Conservation (phyloP, 768 basidiomycete species). For the Auricularia sp. region DNA sequence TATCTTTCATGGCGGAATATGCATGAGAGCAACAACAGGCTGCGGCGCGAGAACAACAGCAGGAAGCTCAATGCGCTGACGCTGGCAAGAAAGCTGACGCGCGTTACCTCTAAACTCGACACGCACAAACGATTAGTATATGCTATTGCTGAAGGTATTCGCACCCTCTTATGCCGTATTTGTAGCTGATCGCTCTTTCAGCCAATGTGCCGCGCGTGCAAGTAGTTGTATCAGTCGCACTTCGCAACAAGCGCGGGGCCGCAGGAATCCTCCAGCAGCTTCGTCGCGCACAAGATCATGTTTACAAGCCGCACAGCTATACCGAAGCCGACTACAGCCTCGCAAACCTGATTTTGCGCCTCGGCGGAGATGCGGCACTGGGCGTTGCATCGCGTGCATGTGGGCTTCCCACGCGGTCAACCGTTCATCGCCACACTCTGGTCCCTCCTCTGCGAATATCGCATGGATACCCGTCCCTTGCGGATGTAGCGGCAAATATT, state of each 20-base stretch:
- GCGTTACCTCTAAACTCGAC: constrained; percentile 1
- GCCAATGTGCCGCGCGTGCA: constrained; percentile 13
- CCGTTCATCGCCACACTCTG: neutral
- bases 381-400: constrained; percentile 10
- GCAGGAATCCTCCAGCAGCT: constrained; percentile 10
- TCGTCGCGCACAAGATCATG: constrained; percentile 7
- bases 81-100: neutral
- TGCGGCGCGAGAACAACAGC: neutral
- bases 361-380: constrained; percentile 14
- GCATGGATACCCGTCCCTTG: neutral
- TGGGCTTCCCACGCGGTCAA: neutral
- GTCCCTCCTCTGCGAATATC: neutral
- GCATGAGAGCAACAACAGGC: neutral
- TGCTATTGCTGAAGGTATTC: constrained; percentile 9
- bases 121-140: constrained; percentile 15
- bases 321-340: constrained; percentile 14
- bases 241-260: constrained; percentile 11
- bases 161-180: no score
- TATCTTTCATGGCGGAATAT: neutral
- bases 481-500: neutral
- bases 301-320: constrained; percentile 13
- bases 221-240: constrained; percentile 9
- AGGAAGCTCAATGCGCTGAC: neutral
- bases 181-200: neutral
- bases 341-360: constrained; percentile 10